Conservation (phyloP, 495 filamentous ascomycete species). For the Talaromyces trachyspermus region DNA sequence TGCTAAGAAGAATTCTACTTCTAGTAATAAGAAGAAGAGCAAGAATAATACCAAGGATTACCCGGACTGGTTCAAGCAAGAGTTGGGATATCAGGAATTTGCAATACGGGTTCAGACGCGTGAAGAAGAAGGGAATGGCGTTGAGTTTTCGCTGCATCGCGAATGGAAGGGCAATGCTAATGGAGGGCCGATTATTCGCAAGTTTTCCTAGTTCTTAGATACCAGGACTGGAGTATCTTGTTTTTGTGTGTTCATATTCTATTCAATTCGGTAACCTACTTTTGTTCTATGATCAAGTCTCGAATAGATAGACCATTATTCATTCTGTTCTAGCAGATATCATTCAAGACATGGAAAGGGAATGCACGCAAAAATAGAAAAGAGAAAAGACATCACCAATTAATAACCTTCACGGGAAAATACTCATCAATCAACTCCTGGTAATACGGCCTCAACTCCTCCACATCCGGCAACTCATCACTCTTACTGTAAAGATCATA, state of each 20-base stretch:
- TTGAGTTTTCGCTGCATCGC: constrained; percentile 1
- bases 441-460: constrained; percentile 69
- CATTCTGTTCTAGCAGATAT: no score
- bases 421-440: constrained; percentile 78
- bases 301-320: no score
- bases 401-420: constrained; percentile 68
- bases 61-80: not conserved
- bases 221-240: no score
- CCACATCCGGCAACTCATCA: constrained; percentile 65
- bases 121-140: not conserved
- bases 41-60: not conserved
- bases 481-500: constrained; percentile 93
- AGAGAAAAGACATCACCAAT: constrained; percentile 53
- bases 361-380: not conserved
- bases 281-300: no score
- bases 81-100: constrained; percentile 3
- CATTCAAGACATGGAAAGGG: no score
- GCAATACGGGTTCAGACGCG: not conserved
- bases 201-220: no score
- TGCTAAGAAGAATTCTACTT: not conserved
- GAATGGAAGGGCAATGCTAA: constrained; percentile 6
- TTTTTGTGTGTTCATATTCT: no score
- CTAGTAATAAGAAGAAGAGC: no score
- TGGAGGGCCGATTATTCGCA: not conserved
- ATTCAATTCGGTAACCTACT: no score